Base-by-base conservation (phyloP, 768 basidiomycete species). In the Aureoboletus auriporus region DNA sequence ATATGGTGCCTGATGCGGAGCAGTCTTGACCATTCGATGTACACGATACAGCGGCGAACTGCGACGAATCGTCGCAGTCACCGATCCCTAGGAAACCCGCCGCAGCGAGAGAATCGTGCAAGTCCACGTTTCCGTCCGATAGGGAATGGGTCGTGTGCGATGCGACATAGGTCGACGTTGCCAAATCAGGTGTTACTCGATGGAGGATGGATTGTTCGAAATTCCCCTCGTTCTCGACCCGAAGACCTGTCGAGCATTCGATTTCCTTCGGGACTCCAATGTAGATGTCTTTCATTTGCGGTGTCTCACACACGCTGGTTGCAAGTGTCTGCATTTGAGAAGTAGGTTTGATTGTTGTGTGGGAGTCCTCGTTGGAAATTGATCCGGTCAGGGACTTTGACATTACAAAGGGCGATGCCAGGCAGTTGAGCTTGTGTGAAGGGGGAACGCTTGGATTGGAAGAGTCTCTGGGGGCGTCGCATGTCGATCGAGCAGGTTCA, bases 401-500 rank as follows among this genome's bases (percentile, higher is more conserved):
- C 27, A 40, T 29, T n/a, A 49, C 37, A 12, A 59, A 58, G 9
- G 55, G 51, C 34, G 62, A 49, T 28, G 60, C 52, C 8, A 56
- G 35, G 27, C 13, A 20, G 34, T 50, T 54, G 33, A 56, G 20
- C 35, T 46, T 42, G 11, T 44, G 54, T n/a, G 40, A 44, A 31
- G 51, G 16, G 14, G 5, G n/a, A 31, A 38, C 33, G 14, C 13
- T 16, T 39, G 37, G 13, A 20, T 9, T 33, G 7, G 13, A 33
- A 33, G 34, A 10, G 36, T 28, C 35, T 13, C 30, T 13, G 20
- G 56, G 23, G 6, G 42, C 16, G 14, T 38, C 42, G 23, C 17
- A 30, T 13, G 46, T 36, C n/a, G 43, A 39, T 10, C 16, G 54
- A 14, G 16, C 35, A 39, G 50, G 40, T 30, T 47, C 46, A 12